Base-by-base conservation (phyloP, 2,329 filamentous ascomycete species). In the Calycina marina region DNA sequence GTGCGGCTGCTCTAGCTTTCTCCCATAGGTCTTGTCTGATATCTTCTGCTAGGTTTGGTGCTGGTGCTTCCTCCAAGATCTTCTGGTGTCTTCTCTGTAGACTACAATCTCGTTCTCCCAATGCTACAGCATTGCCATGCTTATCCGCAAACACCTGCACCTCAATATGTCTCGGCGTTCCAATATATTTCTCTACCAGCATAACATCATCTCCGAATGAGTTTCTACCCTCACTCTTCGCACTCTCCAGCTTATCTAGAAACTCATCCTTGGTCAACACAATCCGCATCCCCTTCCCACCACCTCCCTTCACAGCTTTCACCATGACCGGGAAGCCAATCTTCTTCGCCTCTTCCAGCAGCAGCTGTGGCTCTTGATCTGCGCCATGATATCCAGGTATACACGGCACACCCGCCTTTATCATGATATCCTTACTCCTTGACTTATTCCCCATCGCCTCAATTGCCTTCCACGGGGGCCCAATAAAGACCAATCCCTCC, bases 381-480 rank as follows among this genome's bases (percentile, higher is more conserved):
- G 65, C 49, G 12, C 90, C 90, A 53, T 96, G 90, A 50, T 98
- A 98, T 1, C 90, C 90, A 0, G 90, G 90, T 30, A 98, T 90
- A 49, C 90, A 96, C 4, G 86, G 86, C 3, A 98, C 90, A 6
- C 85, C 84, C n/a, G 90, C 88, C 4, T 74, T 73, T 18, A 72
- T 84, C 90, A 98, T 96, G 51, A 98, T 94, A 53, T 93, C 81
- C 57, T 98, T 98, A 32, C 82, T 90, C 38, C 80, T 68, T 34
- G 78, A 85, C 61, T 94, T 93, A 60, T 93, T 83, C 30, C 86
- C 86, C 86, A 94, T 93, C 37, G 85, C 84, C 36, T 78, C 63
- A 51, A 81, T 85, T 44, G 86, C 86, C 31, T 72, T 67, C 16
- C 76, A 74, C 3, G 90, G 85, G 1, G 90, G 90, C 0, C 90